Evolutionary conservation across 176 grass and related monocot species (phyloP).

Genomic region (Zoysia pacifica): DNA sequence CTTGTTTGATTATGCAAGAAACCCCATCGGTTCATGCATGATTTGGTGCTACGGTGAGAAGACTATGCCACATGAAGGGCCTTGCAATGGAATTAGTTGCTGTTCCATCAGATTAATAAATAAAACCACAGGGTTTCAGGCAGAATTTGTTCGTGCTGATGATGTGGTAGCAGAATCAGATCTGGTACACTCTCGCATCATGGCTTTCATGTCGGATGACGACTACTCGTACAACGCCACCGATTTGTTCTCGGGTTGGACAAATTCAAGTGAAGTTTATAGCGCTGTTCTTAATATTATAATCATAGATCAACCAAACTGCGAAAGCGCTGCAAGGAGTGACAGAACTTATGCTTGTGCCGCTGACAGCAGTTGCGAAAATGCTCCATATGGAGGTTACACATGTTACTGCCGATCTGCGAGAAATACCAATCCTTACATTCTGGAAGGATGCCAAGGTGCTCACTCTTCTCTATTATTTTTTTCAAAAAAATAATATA

Average conservation of each 20-base stretch:
- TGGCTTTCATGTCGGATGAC: not conserved
- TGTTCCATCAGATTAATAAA: not conserved
- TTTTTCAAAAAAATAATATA: not conserved
- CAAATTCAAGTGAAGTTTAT: not conserved
- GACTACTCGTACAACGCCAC: fast-evolving
- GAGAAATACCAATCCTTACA: not conserved
- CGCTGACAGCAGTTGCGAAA: fast-evolving
- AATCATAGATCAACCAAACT: conserved; percentile 42
- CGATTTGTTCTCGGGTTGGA: not conserved
- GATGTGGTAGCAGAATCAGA: not conserved
- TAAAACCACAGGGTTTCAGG: not conserved
- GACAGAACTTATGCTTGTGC: conserved; percentile 10
- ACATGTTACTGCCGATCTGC: not conserved
- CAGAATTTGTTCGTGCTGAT: not conserved
- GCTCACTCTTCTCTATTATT: not conserved
- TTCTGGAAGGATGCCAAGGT: not conserved
- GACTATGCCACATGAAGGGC: not conserved
- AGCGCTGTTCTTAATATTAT: fast-evolving
- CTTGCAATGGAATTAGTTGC: conserved; percentile 11
- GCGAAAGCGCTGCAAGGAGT: not conserved
- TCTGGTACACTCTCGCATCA: not conserved
- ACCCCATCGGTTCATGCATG: not conserved
- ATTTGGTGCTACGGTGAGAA: not conserved
- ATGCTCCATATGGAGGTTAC: not conserved
- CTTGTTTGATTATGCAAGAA: not conserved